Percentiles rank a stretch among this genome's conserved stretches.
phyloP scores from a whole-genome alignment of 768 basidiomycete species.

The Tylopilus vinaceipallidus region DNA sequence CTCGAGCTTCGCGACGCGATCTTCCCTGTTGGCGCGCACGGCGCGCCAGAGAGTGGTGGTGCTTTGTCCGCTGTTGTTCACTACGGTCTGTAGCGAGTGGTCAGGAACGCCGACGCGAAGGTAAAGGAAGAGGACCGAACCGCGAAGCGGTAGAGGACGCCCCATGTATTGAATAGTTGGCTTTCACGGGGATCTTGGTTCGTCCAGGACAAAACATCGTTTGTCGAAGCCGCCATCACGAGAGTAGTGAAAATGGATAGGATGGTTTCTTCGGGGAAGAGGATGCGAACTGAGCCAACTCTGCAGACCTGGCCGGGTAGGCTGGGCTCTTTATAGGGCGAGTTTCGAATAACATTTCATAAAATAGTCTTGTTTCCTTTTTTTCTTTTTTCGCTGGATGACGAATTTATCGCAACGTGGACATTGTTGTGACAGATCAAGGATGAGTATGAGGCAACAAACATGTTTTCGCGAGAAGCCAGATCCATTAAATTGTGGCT shows the following conservation, averaged over 20 bases:
- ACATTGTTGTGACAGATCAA: constrained; percentile 64
- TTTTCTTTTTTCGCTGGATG: constrained; percentile 46
- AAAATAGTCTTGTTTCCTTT: constrained; percentile 42
- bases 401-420: constrained; percentile 72
- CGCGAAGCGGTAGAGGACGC: constrained; percentile 78
- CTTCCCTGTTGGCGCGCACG: constrained; percentile 83
- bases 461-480: constrained; percentile 72
- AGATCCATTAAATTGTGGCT: constrained; percentile 57
- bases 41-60: constrained; percentile 78
- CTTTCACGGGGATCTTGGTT: constrained; percentile 85
- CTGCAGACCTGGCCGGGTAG: constrained; percentile 16
- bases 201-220: constrained; percentile 83
- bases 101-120: constrained; percentile 26
- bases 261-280: constrained; percentile 26
- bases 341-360: constrained; percentile 43
- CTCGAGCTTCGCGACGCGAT: constrained; percentile 84
- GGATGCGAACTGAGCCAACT: constrained; percentile 30
- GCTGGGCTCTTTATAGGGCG: constrained; percentile 52
- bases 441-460: constrained; percentile 60
- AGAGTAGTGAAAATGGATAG: constrained; percentile 34
- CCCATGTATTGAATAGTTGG: constrained; percentile 77
- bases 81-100: constrained; percentile 52
- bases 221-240: constrained; percentile 50
- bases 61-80: constrained; percentile 59
- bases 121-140: constrained; percentile 38